A percentile compares a stretch with the other conserved stretches of the same genome.
phyloP scores from a whole-genome alignment of 805 yeast genomes.

The Schwanniomyces vanrijiae region DNA sequence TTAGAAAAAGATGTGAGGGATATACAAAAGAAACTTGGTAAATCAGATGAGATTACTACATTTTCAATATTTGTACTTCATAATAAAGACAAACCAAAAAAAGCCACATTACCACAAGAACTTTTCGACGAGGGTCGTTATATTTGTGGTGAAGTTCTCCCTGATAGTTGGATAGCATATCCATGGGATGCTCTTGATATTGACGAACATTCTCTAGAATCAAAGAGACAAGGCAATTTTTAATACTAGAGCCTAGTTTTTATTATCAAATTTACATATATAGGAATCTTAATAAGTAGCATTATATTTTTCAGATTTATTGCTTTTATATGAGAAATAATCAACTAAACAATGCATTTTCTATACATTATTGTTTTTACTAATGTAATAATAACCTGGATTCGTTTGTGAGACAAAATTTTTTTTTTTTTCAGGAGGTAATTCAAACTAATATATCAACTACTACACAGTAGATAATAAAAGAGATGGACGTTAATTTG shows the following conservation, averaged over 20 bases:
- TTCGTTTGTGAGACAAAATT: background rate
- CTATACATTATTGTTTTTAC: too few relatives aligned
- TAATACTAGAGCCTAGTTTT: conserved; percentile 20
- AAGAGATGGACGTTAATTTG: conserved; percentile 62
- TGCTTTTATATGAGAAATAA: too few relatives aligned
- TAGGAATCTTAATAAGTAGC: too few relatives aligned
- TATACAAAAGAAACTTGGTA: conserved; percentile 60
- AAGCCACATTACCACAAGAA: conserved; percentile 65
- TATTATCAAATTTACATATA: too few relatives aligned
- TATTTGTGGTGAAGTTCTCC: conserved; percentile 70
- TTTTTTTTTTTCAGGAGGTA: background rate
- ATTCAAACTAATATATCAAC: background rate
- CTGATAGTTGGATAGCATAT: conserved; percentile 83
- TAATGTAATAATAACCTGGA: background rate
- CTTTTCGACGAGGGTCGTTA: conserved; percentile 66
- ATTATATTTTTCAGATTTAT: too few relatives aligned
- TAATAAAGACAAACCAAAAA: conserved; percentile 80
- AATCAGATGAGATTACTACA: conserved; percentile 58
- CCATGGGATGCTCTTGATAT: conserved; percentile 90
- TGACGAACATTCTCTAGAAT: conserved; percentile 68
- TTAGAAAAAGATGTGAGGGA: conserved; percentile 61
- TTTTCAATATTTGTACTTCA: conserved; percentile 81
- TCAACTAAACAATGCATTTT: too few relatives aligned
- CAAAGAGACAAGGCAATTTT: conserved; percentile 66
- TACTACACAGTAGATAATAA: background rate